Conservation (phyloP, 192 early-diverging fungal species). For the Cladochytrium replicatum region DNA sequence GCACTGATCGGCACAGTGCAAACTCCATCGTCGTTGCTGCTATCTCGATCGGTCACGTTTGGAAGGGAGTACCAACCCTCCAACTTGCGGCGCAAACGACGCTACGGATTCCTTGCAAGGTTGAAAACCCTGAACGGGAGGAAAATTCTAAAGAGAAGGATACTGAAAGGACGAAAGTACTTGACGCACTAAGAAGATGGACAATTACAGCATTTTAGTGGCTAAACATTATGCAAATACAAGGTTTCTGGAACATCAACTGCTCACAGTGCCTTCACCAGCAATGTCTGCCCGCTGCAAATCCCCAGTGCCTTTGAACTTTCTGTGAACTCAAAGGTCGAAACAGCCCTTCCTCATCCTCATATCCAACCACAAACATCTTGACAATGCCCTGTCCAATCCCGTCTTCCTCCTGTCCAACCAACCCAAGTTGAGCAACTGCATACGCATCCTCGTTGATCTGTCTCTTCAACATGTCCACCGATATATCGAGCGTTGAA, state of each 20-base stretch:
- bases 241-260: constrained; percentile 42
- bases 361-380: constrained; percentile 1
- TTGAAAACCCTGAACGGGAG: constrained; percentile 69
- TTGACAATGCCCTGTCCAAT: constrained; percentile 16
- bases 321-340: constrained; percentile 20
- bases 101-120: constrained; percentile 81
- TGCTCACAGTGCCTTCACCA: too few species aligned
- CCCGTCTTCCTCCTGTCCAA: constrained; percentile 11
- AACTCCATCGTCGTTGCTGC: too few species aligned
- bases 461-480: constrained; percentile 30
- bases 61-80: constrained; percentile 92
- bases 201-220: not conserved
- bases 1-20: too few species aligned
- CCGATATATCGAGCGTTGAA: constrained; percentile 21
- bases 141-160: constrained; percentile 60
- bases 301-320: constrained; percentile 27
- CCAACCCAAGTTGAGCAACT: constrained; percentile 12
- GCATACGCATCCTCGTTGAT: constrained; percentile 23
- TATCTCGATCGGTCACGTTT: constrained; percentile 69
- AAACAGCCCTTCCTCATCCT: constrained; percentile 6
- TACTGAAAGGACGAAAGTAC: constrained; percentile 78
- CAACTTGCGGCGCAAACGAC: constrained; percentile 79
- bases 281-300: too few species aligned
- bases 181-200: constrained; percentile 64
- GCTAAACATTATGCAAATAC: too few species aligned